These are phyloP conservation scores for Mallotus japonicus DNA, from an alignment of 441 rosid species.

Conservation along the genomic window DNA sequence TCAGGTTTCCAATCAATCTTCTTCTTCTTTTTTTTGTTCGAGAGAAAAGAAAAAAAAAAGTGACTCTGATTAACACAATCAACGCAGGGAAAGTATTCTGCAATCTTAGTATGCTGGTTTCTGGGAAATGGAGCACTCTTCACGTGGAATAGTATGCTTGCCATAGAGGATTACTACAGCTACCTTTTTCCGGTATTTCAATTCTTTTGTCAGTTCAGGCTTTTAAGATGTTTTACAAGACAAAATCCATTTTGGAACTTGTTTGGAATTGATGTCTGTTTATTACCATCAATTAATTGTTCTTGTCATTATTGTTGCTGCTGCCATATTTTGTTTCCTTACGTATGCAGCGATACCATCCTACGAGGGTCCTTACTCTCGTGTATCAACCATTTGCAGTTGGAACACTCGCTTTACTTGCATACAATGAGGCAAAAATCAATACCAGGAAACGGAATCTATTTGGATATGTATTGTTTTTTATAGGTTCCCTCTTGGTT, in stretches of 20 bases:
- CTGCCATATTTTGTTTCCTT: constrained; percentile 13
- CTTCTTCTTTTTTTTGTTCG: too few relatives aligned
- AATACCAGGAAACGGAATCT: constrained; percentile 54
- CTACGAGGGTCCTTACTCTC: constrained; percentile 66
- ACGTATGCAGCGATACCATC: constrained; percentile 52
- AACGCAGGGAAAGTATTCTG: constrained; percentile 48
- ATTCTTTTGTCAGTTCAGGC: background rate
- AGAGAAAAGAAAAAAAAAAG: too few relatives aligned
- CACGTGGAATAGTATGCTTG: constrained; percentile 71
- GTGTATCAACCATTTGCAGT: constrained; percentile 78
- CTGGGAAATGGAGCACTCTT: constrained; percentile 70
- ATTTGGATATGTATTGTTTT: constrained; percentile 51
- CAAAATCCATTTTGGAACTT: too few relatives aligned
- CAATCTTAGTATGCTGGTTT: constrained; percentile 55
- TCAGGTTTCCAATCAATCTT: too few relatives aligned
- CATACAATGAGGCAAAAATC: constrained; percentile 52
- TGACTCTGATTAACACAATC: too few relatives aligned
- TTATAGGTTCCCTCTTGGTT: constrained; percentile 47
- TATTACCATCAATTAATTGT: too few relatives aligned
- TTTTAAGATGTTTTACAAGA: too few relatives aligned
- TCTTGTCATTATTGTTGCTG: background rate
- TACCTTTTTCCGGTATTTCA: constrained; percentile 54
- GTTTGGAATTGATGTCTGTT: too few relatives aligned
- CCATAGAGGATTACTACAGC: constrained; percentile 55
- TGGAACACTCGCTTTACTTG: constrained; percentile 44